Evolutionary conservation across 2,329 filamentous ascomycete species (phyloP), one percentile per base, ranked within the genome.

Genomic region (Aaosphaeria arxii): DNA sequence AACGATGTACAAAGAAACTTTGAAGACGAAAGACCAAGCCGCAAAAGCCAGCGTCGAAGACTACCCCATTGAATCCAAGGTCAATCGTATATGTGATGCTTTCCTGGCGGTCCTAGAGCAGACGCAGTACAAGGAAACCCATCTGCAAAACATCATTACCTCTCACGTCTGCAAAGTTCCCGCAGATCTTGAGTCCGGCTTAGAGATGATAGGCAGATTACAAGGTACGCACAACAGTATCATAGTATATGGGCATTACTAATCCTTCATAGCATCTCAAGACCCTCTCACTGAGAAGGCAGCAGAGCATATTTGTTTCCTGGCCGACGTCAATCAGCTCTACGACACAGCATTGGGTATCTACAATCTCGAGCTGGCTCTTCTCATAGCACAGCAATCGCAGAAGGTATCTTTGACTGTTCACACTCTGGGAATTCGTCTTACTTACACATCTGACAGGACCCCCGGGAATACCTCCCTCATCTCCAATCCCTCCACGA

Each of bases 281-380:
- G 45, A 67, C 44, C 57, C 61, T 5, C 78, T 91, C 56, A 89
- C 90, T 0, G 92, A 97, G 57, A 87, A 86, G 67, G 92, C 92
- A 0, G 87, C 96, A 24, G 91, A 96, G 66, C 94, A 99, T 63
- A 96, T 99, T 51, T 97, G 91, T 77, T 99, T 99, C 77, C 80
- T 99, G 39, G 89, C 91, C 1, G 94, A 99, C 69, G 87, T 95
- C 41, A 95, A 96, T 67, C 85, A 85, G 36, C 81, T 99, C 0
- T 99, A 96, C 62, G 89, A 96, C 52, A 86, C 91, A 51, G 89
- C 94, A 0, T 77, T 99, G 2, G 91, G 91, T 1, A 77, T 97
- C 2, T 99, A 99, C 66, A 86, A 97, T 62, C 81, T 99, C 3
- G 90, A 96, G 7, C 82, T 99, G 6, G 86, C 92, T 4, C 78